Percentiles rank a stretch among this genome's conserved stretches.
Evolutionary conservation across 2,329 filamentous ascomycete species (phyloP).

Genomic region (Exserohilum turcica): DNA sequence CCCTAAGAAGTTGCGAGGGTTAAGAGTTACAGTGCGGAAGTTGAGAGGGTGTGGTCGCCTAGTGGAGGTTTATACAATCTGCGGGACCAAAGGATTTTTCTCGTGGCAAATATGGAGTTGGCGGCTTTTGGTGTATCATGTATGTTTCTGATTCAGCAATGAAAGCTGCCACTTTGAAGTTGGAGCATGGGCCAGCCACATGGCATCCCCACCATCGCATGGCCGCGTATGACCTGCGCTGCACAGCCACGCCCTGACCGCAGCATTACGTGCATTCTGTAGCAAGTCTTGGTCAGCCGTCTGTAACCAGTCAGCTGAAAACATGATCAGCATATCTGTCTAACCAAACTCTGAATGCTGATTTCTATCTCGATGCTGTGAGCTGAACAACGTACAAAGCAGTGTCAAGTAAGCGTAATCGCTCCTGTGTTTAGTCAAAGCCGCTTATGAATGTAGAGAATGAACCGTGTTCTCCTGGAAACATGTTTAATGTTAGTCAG

Average conservation of each 20-base stretch:
- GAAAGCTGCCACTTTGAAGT: conserved; percentile 1
- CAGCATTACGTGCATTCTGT: neutral
- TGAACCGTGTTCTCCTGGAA: too few relatives aligned
- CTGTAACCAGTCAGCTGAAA: too few relatives aligned
- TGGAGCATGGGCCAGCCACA: conserved; percentile 17
- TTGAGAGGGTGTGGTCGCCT: neutral
- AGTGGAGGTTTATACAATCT: neutral
- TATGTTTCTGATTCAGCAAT: conserved; percentile 20
- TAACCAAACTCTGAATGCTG: too few relatives aligned
- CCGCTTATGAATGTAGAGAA: too few relatives aligned
- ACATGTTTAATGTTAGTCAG: too few relatives aligned
- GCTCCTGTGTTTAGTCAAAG: too few relatives aligned
- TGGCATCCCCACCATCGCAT: conserved; percentile 12
- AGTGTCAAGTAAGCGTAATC: too few relatives aligned
- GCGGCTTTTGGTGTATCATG: conserved; percentile 22
- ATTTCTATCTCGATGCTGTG: too few relatives aligned
- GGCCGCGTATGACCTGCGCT: neutral
- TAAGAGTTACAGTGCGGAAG: neutral
- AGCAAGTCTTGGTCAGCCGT: too few relatives aligned
- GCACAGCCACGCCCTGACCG: neutral
- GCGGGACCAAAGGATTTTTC: neutral
- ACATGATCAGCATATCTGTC: too few relatives aligned
- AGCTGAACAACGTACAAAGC: too few relatives aligned
- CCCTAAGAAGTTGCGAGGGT: conserved; percentile 3
- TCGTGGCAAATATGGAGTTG: neutral